Percentiles rank a stretch among this genome's conserved stretches.
phyloP scores from a whole-genome alignment of 257 asterid species.

The Petunia axillaris region DNA sequence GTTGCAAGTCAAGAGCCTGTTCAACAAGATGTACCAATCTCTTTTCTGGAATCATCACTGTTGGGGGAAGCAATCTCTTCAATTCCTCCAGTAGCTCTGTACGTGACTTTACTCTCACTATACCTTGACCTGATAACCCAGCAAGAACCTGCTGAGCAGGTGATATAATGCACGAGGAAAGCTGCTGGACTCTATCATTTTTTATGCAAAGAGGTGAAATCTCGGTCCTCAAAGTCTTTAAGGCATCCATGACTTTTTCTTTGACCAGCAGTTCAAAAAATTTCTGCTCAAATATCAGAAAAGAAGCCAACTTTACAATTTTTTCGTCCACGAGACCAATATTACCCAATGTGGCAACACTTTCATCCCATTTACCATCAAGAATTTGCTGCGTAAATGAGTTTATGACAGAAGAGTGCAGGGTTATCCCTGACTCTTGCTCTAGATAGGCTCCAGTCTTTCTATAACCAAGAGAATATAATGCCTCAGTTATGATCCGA shows the following conservation, averaged over 20 bases:
- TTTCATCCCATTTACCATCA: slow-evolving; percentile 86
- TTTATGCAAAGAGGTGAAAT: slow-evolving; percentile 62
- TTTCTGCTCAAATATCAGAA: slow-evolving; percentile 81
- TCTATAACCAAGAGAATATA: slow-evolving; percentile 79
- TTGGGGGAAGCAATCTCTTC: slow-evolving; percentile 73
- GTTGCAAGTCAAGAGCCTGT: slow-evolving; percentile 81
- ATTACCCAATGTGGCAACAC: slow-evolving; percentile 55
- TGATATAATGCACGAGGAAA: slow-evolving; percentile 59
- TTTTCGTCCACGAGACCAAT: slow-evolving; percentile 60
- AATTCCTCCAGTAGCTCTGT: slow-evolving; percentile 64
- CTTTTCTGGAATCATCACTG: slow-evolving; percentile 71
- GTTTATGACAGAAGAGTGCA: slow-evolving; percentile 60
- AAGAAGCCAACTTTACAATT: slow-evolving; percentile 61
- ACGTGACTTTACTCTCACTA: slow-evolving; percentile 49
- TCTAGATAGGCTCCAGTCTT: slow-evolving; percentile 63
- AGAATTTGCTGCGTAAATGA: slow-evolving; percentile 69
- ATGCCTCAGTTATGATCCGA: slow-evolving; percentile 76
- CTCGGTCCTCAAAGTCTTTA: slow-evolving; percentile 73
- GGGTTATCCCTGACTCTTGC: slow-evolving; percentile 77
- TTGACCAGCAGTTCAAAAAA: slow-evolving; percentile 65
- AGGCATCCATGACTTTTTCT: slow-evolving; percentile 70
- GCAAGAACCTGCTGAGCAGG: slow-evolving; percentile 45
- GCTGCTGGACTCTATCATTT: slow-evolving; percentile 60
- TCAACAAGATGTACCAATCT: slow-evolving; percentile 85
- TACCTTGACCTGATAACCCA: slow-evolving; percentile 43